Base-by-base conservation (phyloP, 352 stramenopile genomes). In the Phytopythium mirpurense region DNA sequence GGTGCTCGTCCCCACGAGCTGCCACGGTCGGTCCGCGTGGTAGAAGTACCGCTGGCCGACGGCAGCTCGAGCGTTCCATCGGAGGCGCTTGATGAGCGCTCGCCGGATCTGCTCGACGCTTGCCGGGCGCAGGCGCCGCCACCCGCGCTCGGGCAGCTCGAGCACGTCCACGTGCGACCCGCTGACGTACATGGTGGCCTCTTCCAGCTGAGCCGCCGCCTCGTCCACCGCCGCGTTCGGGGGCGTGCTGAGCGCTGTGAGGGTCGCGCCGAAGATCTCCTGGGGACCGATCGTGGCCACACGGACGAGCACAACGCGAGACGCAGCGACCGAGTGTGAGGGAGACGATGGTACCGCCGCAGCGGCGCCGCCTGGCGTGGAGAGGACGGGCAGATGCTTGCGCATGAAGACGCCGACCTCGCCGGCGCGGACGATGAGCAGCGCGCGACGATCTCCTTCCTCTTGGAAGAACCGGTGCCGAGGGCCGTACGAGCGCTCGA, bases 361-460 rank as follows among this genome's bases (percentile, higher is more conserved):
- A 21, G 8, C 35, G 27, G 29, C 2, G 5, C 26, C 18, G 19
- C 21, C 18, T 2, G 41, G 5, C 18, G 41, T 23, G 18, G 7
- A 10, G 10, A n/a, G 36, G 6, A 41, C 36, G 18, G 26, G 45
- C 11, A 53, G 38, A 14, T 18, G 23, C 27, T 59, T 36, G 54
- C 52, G 58, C 12, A 88, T 54, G 52, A 82, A 90, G 26, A 93
- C 82, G 19, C 62, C 75, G 27, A 93, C 66, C 53, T 90, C 77
- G 5, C 79, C 82, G 53, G 67, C 68, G 48, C 82, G 81, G 31
- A 93, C 73, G 35, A 93, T 84, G 31, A 78, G 88, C 9, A 93
- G 65, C 19, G 76, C 73, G 12, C 70, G 63, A 26, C 70, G 59
- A 23, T 86, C 73, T 0, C 66, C 29, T 0, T 74, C 55, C 34